These are phyloP conservation scores for Chrysopogon serrulatus DNA, from an alignment of 176 grass and related monocot species.

Conservation along the genomic window DNA sequence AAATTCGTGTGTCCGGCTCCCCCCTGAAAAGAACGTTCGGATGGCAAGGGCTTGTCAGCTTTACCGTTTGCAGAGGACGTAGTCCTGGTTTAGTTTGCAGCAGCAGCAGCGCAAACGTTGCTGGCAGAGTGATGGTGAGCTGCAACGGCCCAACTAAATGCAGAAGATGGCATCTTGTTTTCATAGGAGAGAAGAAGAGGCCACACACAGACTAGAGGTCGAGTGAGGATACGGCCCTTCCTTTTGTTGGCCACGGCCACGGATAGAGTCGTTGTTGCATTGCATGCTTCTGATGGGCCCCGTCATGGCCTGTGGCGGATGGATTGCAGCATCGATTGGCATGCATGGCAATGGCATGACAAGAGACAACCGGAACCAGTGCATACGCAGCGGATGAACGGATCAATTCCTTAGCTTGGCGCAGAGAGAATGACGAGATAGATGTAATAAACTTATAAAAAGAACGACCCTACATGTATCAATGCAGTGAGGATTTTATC, in stretches of 20 bases:
- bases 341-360: too few relatives aligned
- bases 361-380: not conserved
- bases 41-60: not conserved
- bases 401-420: not conserved
- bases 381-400: not conserved
- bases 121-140: too few relatives aligned
- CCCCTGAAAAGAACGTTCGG: not conserved
- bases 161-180: slow-evolving; percentile 3
- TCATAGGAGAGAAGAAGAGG: not conserved
- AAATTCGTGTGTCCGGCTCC: not conserved
- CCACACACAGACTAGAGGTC: not conserved
- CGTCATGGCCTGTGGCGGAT: not conserved
- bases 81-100: not conserved
- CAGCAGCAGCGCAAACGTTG: too few relatives aligned
- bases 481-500: too few relatives aligned
- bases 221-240: not conserved
- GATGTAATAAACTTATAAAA: too few relatives aligned
- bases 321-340: not conserved
- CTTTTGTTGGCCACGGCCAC: not conserved
- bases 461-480: too few relatives aligned
- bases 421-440: too few relatives aligned
- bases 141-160: not conserved
- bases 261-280: not conserved
- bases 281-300: not conserved
- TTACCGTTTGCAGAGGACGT: not conserved